phyloP scores from a whole-genome alignment of 108 stramenopile species.

The Craspedostauros australis region DNA sequence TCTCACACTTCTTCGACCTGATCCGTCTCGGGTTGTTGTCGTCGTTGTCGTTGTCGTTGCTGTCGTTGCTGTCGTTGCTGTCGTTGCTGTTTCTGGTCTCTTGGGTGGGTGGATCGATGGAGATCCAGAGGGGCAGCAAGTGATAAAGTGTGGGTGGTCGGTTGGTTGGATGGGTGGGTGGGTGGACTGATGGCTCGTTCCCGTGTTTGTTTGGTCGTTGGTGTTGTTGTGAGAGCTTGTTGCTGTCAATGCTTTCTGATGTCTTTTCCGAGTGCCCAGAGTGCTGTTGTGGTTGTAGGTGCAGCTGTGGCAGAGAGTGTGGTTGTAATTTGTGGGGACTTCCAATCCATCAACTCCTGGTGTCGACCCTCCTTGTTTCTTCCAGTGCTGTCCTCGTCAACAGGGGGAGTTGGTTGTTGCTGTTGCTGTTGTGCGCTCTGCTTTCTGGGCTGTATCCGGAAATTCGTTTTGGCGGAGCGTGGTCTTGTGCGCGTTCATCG shows the following conservation, averaged over 20 bases:
- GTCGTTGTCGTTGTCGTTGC: constrained; percentile 8
- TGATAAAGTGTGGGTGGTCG: not conserved
- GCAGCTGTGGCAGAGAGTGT: not conserved
- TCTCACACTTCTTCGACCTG: not conserved
- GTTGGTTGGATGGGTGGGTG: not conserved
- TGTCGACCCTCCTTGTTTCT: too few species aligned
- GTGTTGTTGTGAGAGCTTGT: not conserved
- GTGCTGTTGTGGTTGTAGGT: not conserved
- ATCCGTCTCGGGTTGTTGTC: not conserved
- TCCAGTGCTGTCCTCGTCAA: too few species aligned
- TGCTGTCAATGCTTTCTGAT: not conserved
- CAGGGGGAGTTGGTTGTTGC: not conserved
- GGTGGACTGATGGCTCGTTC: too few species aligned
- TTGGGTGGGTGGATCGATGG: not conserved
- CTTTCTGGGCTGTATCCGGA: not conserved
- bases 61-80: constrained; percentile 2
- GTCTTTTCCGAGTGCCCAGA: not conserved
- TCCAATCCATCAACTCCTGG: too few species aligned
- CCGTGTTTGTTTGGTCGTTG: too few species aligned
- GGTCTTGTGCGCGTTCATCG: too few species aligned
- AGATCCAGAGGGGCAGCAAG: not conserved
- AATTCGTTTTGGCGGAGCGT: not conserved
- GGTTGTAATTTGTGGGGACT: constrained; percentile 6
- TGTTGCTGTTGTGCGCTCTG: not conserved
- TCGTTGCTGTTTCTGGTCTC: not conserved